These are phyloP conservation scores for Cymbopogon flexuosus DNA, from an alignment of 202 grass and related monocot genomes.

Conservation along the genomic window DNA sequence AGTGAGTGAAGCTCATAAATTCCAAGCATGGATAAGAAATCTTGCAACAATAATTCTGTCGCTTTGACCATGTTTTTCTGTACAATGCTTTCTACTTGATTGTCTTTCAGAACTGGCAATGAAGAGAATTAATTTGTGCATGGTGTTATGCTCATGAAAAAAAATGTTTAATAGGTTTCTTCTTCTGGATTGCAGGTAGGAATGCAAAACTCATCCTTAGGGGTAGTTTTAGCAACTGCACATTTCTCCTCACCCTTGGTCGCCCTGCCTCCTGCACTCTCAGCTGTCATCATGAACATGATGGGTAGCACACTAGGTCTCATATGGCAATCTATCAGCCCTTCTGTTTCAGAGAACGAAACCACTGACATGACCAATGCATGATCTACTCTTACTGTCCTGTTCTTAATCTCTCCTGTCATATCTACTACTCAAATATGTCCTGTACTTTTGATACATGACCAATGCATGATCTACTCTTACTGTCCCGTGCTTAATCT, in stretches of 20 bases:
- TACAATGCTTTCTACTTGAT: background rate
- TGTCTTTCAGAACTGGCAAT: constrained; percentile 1
- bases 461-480: constrained; percentile 27
- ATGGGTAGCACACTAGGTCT: constrained; percentile 71
- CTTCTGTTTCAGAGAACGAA: constrained; percentile 31
- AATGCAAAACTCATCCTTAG: constrained; percentile 82
- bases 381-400: constrained; percentile 17
- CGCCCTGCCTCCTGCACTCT: constrained; percentile 61
- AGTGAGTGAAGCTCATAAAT: background rate
- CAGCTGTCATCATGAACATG: constrained; percentile 78
- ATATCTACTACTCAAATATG: constrained; percentile 7
- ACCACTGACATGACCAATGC: background rate
- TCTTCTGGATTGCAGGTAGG: constrained; percentile 51
- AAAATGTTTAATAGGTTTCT: constrained; percentile 1
- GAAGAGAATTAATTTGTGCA: background rate
- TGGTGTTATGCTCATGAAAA: background rate
- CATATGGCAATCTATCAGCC: constrained; percentile 47
- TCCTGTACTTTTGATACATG: background rate
- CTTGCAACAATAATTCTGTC: background rate
- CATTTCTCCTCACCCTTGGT: constrained; percentile 74
- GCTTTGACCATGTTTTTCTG: background rate
- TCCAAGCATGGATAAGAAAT: background rate
- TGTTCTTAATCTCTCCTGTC: constrained; percentile 1
- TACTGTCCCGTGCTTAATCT: background rate
- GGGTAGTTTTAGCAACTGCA: constrained; percentile 64